Base-by-base conservation (phyloP, 805 yeast species). In the Candida berthetii region DNA sequence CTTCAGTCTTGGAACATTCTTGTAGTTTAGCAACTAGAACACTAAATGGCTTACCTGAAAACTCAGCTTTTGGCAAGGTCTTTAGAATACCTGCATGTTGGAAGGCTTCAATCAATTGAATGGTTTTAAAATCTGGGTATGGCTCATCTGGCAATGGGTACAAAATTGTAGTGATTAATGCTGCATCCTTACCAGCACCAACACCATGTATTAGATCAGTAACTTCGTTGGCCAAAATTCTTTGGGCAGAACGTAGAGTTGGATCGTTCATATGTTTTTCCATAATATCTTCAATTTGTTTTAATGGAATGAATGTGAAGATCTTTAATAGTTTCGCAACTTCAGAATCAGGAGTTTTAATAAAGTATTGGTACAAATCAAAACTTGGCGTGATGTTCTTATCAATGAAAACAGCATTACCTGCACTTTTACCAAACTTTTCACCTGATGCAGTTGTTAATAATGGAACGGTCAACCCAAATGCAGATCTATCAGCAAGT, bases 371-470 rank as follows among this genome's bases (percentile, higher is more conserved):
- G 58, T 84, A 93, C 48, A 93, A 62, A 37, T 85, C 84, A 61
- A 76, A 93, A 0, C 96, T 80, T 14, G 85, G 71, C 1, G 96
- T 91, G 44, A 85, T 62, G n/a, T 66, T 60, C 7, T 78, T 70
- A 54, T 84, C 90, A 41, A 93, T 79, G 64, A 93, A 93, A 2
- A 93, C 78, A 0, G 99, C 98, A 66, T 93, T 93, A 0, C 98
- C 98, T 2, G 96, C 96, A 42, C 96, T 85, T 57, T 93, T 93
- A 25, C 99, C 99, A 62, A 93, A 90, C 63, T 93, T 93, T 45
- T 82, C 93, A 7, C 99, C 99, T 10, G 78, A 72, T 0, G 96
- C 77, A 0, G 96, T 87, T 0, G 96, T 86, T 49, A 93, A 67
- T 24, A 93, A 65, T 2, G 98, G 98, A 0, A 85, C 96, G 0